Percentiles rank a stretch among this genome's conserved stretches.
Evolutionary conservation across 2,329 filamentous ascomycete species (phyloP).

Genomic region (Ilyonectria robusta): DNA sequence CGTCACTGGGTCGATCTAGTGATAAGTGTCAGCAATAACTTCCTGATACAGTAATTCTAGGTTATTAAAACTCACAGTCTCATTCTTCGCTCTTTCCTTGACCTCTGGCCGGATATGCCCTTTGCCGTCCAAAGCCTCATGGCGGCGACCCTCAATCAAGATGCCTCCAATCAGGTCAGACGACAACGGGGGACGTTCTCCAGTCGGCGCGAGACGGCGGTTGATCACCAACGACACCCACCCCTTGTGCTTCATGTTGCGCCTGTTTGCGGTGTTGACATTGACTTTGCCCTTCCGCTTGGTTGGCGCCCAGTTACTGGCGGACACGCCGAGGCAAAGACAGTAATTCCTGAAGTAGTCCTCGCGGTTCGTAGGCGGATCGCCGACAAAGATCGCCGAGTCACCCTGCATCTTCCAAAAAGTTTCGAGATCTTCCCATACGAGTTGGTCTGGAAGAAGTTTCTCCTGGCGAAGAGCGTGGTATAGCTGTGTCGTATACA

Average conservation of each 20-base stretch:
- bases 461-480: slow-evolving; percentile 41
- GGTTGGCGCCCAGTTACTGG: slow-evolving; percentile 36
- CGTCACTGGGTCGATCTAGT: background rate
- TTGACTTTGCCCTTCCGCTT: slow-evolving; percentile 26
- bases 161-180: slow-evolving; percentile 13
- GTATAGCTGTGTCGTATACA: slow-evolving; percentile 40
- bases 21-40: slow-evolving; percentile 12
- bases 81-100: slow-evolving; percentile 14
- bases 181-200: slow-evolving; percentile 20
- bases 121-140: slow-evolving; percentile 21
- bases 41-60: background rate
- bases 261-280: slow-evolving; percentile 25
- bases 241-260: slow-evolving; percentile 34
- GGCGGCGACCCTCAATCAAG: slow-evolving; percentile 11
- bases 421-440: slow-evolving; percentile 36
- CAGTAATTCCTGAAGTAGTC: slow-evolving; percentile 43
- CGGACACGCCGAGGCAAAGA: slow-evolving; percentile 37
- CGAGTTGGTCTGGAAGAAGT: slow-evolving; percentile 11
- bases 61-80: background rate
- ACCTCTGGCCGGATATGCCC: slow-evolving; percentile 9
- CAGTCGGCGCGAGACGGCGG: background rate
- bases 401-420: slow-evolving; percentile 37
- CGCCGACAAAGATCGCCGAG: slow-evolving; percentile 41
- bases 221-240: slow-evolving; percentile 19
- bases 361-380: slow-evolving; percentile 33